Base-by-base conservation (phyloP, 23 red algal species). In the Chondrus crispus region DNA sequence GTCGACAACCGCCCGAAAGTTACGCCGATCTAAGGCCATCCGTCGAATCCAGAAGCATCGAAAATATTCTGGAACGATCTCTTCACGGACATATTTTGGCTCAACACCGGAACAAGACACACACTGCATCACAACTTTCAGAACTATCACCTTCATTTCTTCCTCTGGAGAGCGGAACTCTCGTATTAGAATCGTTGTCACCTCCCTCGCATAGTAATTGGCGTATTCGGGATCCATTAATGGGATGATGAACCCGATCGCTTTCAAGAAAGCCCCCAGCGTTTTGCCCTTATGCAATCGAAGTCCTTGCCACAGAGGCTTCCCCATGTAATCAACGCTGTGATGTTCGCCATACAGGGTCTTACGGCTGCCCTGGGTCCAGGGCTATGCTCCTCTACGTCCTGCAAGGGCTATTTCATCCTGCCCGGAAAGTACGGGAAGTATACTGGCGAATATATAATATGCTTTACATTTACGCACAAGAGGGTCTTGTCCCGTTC, bases 381-480 rank as follows among this genome's bases (percentile, higher is more conserved):
- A 8, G 93, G 87, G 10, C 73, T 54, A 62, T 99, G 14, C 46
- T 96, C 24, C 53, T 85, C 26, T 99, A 99, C 54, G 48, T 93
- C 5, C 64, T 96, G 39, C 94, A 96, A 84, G 97, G 97, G 9
- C 55, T 99, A 54, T 99, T 96, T 74, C 97, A 99, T 46, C 97
- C 97, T 13, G 97, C 97, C 22, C 47, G 68, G 46, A 90, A 93
- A 18, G 97, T 99, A 30, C 84, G 94, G 16, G 86, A 89, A 64
- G 89, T 91, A 11, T 99, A 99, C 71, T 99, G 97, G 97, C 62
- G 81, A 42, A 94, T 98, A 79, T 98, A 98, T 66, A 94, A 98
- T 38, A 53, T 46, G 53, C 48, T 98, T 19, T 95, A 98, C 32
- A 89, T 96, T 40, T 93, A 92, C 50, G 87, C 74, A 43, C 95